phyloP scores from a whole-genome alignment of 2,329 filamentous ascomycete species.

The Cladosporium oxysporum region DNA sequence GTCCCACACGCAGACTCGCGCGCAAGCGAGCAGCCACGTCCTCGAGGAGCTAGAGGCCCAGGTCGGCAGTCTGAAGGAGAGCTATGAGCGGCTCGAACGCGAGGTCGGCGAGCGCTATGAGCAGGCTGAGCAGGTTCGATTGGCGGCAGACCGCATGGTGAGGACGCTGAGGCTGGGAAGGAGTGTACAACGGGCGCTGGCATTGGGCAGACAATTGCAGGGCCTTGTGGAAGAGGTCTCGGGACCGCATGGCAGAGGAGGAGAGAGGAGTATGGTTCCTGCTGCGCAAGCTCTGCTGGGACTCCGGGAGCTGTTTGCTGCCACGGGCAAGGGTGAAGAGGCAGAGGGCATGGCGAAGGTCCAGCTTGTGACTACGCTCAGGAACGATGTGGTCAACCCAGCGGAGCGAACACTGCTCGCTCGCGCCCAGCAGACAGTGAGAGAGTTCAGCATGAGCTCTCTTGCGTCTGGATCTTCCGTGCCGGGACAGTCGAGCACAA shows the following conservation, averaged over 20 bases:
- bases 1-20: conserved; percentile 73
- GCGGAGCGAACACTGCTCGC: conserved; percentile 73
- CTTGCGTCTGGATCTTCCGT: conserved; percentile 45
- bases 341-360: conserved; percentile 63
- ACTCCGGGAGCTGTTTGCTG: conserved; percentile 70
- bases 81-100: conserved; percentile 80
- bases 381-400: conserved; percentile 68
- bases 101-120: conserved; percentile 86
- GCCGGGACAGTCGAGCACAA: conserved; percentile 43
- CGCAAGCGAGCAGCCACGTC: conserved; percentile 69
- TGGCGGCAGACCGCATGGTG: conserved; percentile 76
- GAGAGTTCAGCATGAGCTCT: conserved; percentile 76
- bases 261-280: conserved; percentile 71
- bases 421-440: conserved; percentile 74
- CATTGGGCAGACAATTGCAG: conserved; percentile 82
- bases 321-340: conserved; percentile 69
- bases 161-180: conserved; percentile 76
- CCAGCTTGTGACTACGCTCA: conserved; percentile 69
- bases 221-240: conserved; percentile 75
- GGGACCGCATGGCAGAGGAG: conserved; percentile 31
- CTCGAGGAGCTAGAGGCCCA: conserved; percentile 77
- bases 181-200: conserved; percentile 74
- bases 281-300: conserved; percentile 78
- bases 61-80: conserved; percentile 76
- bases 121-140: conserved; percentile 77